These are phyloP conservation scores for Aspergillus sojae DNA, from an alignment of 2,329 filamentous ascomycete species.

Conservation along the genomic window DNA sequence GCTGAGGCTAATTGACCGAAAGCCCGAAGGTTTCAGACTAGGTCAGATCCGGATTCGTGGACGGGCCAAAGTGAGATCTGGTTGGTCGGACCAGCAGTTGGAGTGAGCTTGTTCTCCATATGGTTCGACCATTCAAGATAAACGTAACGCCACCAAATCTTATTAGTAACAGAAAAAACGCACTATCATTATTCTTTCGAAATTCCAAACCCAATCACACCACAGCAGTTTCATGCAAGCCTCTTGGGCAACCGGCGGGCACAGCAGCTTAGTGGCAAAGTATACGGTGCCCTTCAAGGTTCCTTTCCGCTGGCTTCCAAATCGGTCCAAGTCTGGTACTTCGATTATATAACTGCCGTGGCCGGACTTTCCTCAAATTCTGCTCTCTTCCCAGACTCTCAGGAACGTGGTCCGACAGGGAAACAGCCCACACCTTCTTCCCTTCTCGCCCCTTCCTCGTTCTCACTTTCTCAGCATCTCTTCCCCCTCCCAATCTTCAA, in stretches of 20 bases:
- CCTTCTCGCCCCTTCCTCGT: background rate
- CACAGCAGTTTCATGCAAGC: background rate
- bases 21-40: background rate
- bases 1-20: conserved; percentile 2
- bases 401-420: conserved; percentile 2
- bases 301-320: conserved; percentile 1
- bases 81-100: background rate
- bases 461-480: background rate
- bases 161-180: conserved; percentile 11
- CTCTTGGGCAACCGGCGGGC: background rate
- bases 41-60: background rate
- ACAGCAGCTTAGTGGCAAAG: conserved; percentile 5
- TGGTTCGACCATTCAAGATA: conserved; percentile 10
- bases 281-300: background rate
- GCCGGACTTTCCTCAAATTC: background rate
- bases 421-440: conserved; percentile 1
- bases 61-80: background rate
- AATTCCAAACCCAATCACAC: conserved; percentile 1
- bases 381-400: background rate
- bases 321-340: conserved; percentile 1
- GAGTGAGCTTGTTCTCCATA: conserved; percentile 5
- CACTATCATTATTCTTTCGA: conserved; percentile 4
- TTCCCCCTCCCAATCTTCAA: background rate
- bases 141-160: conserved; percentile 12
- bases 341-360: conserved; percentile 5